Conservation (phyloP, 225 moss, liverwort and hornwort species). For the Thuidium tamariscinum region DNA sequence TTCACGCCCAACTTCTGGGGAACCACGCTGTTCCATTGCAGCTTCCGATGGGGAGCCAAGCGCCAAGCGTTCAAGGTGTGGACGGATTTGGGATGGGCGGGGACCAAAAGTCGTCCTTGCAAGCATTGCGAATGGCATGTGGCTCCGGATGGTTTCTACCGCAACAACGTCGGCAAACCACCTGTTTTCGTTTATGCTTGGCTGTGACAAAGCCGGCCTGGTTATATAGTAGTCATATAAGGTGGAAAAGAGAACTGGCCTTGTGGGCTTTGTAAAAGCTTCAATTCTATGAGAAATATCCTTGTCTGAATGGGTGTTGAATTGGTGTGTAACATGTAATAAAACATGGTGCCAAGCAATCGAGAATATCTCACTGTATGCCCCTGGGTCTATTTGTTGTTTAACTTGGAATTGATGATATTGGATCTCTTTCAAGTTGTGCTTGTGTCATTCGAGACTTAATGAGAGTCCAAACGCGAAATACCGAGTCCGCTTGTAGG, state of each 20-base stretch:
- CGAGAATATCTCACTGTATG: neutral
- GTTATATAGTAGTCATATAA: too few species aligned
- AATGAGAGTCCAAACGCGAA: neutral
- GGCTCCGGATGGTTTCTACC: neutral
- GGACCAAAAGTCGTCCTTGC: neutral
- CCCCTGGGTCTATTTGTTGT: too few species aligned
- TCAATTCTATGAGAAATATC: neutral
- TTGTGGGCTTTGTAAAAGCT: neutral
- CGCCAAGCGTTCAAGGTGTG: neutral
- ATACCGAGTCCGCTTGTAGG: neutral
- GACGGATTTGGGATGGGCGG: neutral
- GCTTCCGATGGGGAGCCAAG: neutral
- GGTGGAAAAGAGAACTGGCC: neutral
- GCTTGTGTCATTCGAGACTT: neutral
- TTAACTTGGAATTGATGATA: neutral
- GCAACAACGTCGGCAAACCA: neutral
- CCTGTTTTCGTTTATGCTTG: neutral
- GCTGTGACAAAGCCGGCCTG: neutral
- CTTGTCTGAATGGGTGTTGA: neutral
- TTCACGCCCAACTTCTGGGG: conserved; percentile 4
- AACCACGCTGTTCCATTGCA: neutral
- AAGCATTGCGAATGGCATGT: neutral
- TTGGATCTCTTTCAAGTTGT: neutral
- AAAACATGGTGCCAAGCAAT: neutral
- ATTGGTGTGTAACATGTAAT: neutral